Conservation (phyloP, 2,329 filamentous ascomycete genomes). For the Amphichorda felina region DNA sequence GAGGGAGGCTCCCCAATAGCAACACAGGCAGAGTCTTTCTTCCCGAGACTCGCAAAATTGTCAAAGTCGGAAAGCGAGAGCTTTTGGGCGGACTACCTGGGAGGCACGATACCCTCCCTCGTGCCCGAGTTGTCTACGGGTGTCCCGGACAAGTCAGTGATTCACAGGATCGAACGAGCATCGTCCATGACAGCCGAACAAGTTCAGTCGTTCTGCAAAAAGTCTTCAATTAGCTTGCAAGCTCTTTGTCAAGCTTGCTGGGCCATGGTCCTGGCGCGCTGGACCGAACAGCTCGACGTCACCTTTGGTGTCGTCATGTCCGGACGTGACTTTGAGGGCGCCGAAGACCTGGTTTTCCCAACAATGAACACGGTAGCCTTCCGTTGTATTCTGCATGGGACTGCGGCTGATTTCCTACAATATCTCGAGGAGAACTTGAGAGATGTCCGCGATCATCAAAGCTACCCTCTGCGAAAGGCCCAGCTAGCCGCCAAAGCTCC, state of each 20-base stretch:
- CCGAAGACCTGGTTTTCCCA: constrained; percentile 63
- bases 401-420: constrained; percentile 47
- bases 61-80: constrained; percentile 9
- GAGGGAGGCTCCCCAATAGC: constrained; percentile 12
- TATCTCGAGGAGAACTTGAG: constrained; percentile 63
- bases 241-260: constrained; percentile 67
- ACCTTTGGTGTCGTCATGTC: constrained; percentile 76
- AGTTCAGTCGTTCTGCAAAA: constrained; percentile 48
- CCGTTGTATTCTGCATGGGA: constrained; percentile 61
- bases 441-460: constrained; percentile 57
- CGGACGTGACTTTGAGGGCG: constrained; percentile 64
- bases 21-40: not conserved
- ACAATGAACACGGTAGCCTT: constrained; percentile 86
- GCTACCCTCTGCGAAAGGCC: constrained; percentile 64
- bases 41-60: not conserved
- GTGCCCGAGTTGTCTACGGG: constrained; percentile 7
- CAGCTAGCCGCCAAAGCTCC: constrained; percentile 30
- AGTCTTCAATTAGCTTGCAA: constrained; percentile 59
- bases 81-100: constrained; percentile 66
- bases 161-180: constrained; percentile 7
- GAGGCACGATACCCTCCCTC: constrained; percentile 29
- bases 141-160: not conserved
- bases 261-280: constrained; percentile 56
- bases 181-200: constrained; percentile 3
- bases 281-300: constrained; percentile 56